Conservation (phyloP, 139 green algal genomes). For the Nannochloris sp. region DNA sequence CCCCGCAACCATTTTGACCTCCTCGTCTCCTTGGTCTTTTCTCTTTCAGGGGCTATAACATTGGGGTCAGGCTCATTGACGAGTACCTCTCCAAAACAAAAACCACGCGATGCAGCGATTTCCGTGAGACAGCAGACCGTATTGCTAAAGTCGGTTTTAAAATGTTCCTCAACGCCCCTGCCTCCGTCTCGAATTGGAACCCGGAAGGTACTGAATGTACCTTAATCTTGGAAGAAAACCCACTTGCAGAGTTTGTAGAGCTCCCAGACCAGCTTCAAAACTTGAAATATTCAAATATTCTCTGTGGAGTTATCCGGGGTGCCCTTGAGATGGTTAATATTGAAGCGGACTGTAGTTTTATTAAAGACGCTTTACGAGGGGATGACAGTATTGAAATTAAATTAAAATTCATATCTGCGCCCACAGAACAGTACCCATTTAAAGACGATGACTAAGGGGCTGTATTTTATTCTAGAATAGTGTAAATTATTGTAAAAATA, state of each 20-base stretch:
- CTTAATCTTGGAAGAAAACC: conserved; percentile 86
- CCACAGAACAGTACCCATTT: conserved; percentile 78
- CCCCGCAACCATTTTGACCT: background rate
- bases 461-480: too few relatives aligned
- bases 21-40: background rate
- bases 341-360: conserved; percentile 67
- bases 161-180: conserved; percentile 87
- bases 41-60: conserved; percentile 80
- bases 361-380: conserved; percentile 73
- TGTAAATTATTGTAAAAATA: too few relatives aligned
- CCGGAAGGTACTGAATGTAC: conserved; percentile 77
- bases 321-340: conserved; percentile 90
- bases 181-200: conserved; percentile 75
- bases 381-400: conserved; percentile 82
- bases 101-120: conserved; percentile 61
- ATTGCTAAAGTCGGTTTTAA: conserved; percentile 68
- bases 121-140: conserved; percentile 71
- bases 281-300: conserved; percentile 84
- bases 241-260: conserved; percentile 94
- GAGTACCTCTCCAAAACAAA: conserved; percentile 91
- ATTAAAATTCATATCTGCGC: conserved; percentile 52
- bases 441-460: conserved; percentile 83
- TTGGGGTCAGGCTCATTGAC: conserved; percentile 88
- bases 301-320: conserved; percentile 85
- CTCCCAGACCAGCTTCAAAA: conserved; percentile 73